Base-by-base conservation (phyloP, 2,329 filamentous ascomycete genomes). In the Alternaria arbusti region DNA sequence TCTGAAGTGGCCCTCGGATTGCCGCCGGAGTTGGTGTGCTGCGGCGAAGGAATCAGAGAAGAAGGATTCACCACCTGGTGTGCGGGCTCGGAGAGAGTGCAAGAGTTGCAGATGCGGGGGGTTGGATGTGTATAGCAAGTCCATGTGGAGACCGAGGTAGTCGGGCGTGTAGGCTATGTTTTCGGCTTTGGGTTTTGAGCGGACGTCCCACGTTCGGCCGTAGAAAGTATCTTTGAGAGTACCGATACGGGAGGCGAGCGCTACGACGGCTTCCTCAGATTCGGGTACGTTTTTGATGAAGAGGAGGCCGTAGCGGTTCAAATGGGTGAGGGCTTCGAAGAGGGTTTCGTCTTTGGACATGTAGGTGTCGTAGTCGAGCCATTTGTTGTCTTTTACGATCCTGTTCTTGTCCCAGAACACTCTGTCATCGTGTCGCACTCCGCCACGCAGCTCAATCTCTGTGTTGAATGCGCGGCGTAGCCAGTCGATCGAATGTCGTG, bases 81-180 rank as follows among this genome's bases (percentile, higher is more conserved):
- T 90, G 1, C 89, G 90, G 73, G 96, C 97, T 66, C 91, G 87
- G 45, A 98, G 85, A 74, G 94, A 97, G 81, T 98, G 96, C 5
- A 98, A 87, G 23, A 98, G 84, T 80, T 99, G 95, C 55, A 96
- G 88, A 30, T 90, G 89, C 0, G 95, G 95, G 3, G 92, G 89
- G 54, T 92, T 87, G 13, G 86, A 82, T 80, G 96, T 90, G 81
- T 98, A 98, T 59, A 97, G 85, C 44, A 98, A 86, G 77, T 98
- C 96, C 88, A 97, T 96, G 82, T 99, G 96, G 51, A 97, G 89
- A 15, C 92, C 92, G 1, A 98, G 88, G 74, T 90, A 90, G 52
- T 90, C 86, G 74, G 87, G 90, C 1, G 95, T 97, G 81, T 98
- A 85, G 22, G 96, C 95, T 5, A 97, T 92, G 77, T 98, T 98